These are phyloP conservation scores for Cornus kousa DNA, from an alignment of 148 eudicot species.

Conservation along the genomic window DNA sequence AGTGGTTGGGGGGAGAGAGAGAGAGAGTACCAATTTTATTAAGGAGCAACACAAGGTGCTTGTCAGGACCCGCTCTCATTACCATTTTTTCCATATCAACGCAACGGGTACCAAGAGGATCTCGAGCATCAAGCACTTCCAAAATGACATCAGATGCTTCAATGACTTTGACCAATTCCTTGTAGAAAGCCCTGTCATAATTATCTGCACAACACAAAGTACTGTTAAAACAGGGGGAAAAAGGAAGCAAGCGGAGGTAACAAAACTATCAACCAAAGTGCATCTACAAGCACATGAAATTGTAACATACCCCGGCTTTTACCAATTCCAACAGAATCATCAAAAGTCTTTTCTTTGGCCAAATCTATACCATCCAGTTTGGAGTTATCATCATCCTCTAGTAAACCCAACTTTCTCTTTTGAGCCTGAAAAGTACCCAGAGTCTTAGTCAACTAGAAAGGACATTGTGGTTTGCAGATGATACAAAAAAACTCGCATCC, in stretches of 20 bases:
- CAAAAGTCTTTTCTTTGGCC: conserved; percentile 26
- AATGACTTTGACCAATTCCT: conserved; percentile 90
- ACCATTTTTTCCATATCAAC: conserved; percentile 93
- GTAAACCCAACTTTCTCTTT: conserved; percentile 74
- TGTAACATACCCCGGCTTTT: conserved; percentile 51
- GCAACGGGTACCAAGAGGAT: conserved; percentile 93
- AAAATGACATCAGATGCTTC: conserved; percentile 94
- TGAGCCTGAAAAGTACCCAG: conserved; percentile 44
- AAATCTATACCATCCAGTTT: conserved; percentile 27
- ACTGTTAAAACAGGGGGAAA: conserved; percentile 3
- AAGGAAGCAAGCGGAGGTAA: background rate
- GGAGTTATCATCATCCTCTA: conserved; percentile 48
- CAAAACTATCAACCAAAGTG: background rate
- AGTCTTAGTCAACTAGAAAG: background rate
- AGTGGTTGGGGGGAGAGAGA: background rate
- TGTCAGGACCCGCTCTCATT: conserved; percentile 64
- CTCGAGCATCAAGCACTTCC: conserved; percentile 98
- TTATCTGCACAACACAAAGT: conserved; percentile 44
- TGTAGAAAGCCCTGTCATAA: conserved; percentile 86
- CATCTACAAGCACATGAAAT: background rate
- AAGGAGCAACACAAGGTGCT: conserved; percentile 85
- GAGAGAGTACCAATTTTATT: conserved; percentile 77
- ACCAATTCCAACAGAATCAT: conserved; percentile 21
- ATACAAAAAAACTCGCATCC: background rate
- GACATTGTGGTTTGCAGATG: background rate